Evolutionary conservation across 2,329 filamentous ascomycete species (phyloP), one percentile per base, ranked within the genome.

Genomic region (Lojkania enalia): DNA sequence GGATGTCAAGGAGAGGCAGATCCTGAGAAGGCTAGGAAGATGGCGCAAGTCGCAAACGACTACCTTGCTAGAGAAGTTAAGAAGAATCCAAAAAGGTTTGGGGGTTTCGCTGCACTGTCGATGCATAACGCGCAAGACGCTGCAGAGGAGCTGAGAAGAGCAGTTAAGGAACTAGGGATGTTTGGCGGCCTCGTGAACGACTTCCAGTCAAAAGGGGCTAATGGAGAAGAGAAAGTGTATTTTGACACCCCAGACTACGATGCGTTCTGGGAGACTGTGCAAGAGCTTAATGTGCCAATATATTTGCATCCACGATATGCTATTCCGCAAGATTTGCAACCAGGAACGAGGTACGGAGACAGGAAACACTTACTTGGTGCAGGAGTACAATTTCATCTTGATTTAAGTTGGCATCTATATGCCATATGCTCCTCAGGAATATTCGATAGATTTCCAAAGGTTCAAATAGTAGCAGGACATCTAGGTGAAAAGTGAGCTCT

Each of bases 141-240:
- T 25, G 58, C 61, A 1, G 54, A 58, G 2, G 64, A 67, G 37
- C 32, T 67, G 27, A 43, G 52, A 29, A 48, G 65, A 43, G 61
- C 63, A 4, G 58, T 68, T 1, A 64, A 57, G 30, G 54, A 66
- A 38, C 47, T 78, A 37, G 81, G 82, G n/a, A 85, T 86, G 70
- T 77, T 81, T 48, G 83, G 83, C 2, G 81, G 76, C 3, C 67
- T 86, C 3, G 74, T 86, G 6, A 65, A 67, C 37, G 62, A 66
- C 39, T 64, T 58, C 35, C 63, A 68, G 42, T 60, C 58, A 4
- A 61, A 56, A n/a, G 63, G 63, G 2, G 35, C 38, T 2, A 51
- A 64, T 2, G 64, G 52, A 12, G 57, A 63, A 23, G 58, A 58
- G 23, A 62, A 64, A 32, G 49, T 66, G 11, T 69, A 63, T 42